These are phyloP conservation scores for Scopulariopsis brevicaulis DNA, from an alignment of 2,329 filamentous ascomycete species.

Conservation along the genomic window DNA sequence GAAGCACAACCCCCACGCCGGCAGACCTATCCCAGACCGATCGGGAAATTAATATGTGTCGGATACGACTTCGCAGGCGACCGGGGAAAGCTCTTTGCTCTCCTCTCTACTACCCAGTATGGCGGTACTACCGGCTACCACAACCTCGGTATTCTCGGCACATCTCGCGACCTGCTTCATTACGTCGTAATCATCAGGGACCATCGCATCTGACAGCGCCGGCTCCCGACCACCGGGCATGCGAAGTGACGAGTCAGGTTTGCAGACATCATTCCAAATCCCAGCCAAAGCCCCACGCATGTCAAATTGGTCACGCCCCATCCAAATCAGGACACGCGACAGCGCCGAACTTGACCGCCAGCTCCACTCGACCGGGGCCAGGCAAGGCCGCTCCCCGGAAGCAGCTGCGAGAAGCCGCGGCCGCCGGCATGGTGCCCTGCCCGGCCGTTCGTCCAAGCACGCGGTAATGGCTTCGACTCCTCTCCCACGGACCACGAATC, in stretches of 20 bases:
- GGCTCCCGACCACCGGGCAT: not conserved
- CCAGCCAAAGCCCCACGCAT: not conserved
- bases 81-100: no score
- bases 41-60: no score
- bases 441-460: not conserved
- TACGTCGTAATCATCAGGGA: not conserved
- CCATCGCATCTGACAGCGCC: not conserved
- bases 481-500: not conserved
- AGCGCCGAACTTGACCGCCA: not conserved
- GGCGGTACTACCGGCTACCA: no score
- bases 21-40: no score
- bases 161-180: not conserved
- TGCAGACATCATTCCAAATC: not conserved
- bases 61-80: no score
- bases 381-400: not conserved
- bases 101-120: no score
- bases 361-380: not conserved
- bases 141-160: not conserved
- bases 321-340: not conserved
- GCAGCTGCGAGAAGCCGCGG: not conserved
- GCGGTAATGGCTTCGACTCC: not conserved
- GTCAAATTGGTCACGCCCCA: not conserved
- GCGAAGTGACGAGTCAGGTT: not conserved
- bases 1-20: no score
- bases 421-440: not conserved